These are phyloP conservation scores for Suillus tomentosus DNA, from an alignment of 768 basidiomycete genomes.

Conservation along the genomic window DNA sequence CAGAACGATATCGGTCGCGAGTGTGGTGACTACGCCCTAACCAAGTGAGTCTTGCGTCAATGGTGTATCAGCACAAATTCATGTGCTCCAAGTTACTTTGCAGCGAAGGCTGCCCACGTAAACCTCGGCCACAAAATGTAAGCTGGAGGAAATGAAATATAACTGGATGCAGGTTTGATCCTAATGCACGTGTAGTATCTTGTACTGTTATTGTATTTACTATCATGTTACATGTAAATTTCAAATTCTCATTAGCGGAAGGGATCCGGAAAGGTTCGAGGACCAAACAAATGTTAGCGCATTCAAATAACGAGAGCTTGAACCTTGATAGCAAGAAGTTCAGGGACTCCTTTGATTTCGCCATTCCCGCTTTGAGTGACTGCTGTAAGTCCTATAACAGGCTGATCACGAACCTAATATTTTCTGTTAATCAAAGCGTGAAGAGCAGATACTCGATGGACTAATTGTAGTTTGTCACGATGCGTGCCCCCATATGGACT, in stretches of 20 bases:
- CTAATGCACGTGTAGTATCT: background rate
- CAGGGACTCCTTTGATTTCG: background rate
- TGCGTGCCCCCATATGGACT: no score
- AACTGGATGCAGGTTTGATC: background rate
- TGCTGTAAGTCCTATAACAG: conserved; percentile 11
- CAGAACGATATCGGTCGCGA: conserved; percentile 82
- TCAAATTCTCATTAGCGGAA: no score
- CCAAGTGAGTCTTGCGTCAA: conserved; percentile 36
- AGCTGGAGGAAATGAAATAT: background rate
- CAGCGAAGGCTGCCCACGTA: conserved; percentile 64
- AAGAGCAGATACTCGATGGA: background rate
- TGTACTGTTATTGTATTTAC: background rate
- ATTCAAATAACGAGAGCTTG: no score
- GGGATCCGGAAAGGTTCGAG: no score
- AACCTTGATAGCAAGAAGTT: conserved; percentile 1
- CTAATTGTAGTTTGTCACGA: no score
- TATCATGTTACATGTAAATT: background rate
- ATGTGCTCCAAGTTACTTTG: conserved; percentile 44
- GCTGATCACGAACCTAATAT: background rate
- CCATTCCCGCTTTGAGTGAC: conserved; percentile 9
- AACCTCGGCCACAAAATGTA: conserved; percentile 42
- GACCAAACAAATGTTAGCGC: no score
- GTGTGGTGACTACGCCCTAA: conserved; percentile 72
- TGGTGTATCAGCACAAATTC: background rate
- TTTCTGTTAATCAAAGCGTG: background rate